Conservation (phyloP, 2,329 filamentous ascomycete genomes). For the Ophiostoma australiae region DNA sequence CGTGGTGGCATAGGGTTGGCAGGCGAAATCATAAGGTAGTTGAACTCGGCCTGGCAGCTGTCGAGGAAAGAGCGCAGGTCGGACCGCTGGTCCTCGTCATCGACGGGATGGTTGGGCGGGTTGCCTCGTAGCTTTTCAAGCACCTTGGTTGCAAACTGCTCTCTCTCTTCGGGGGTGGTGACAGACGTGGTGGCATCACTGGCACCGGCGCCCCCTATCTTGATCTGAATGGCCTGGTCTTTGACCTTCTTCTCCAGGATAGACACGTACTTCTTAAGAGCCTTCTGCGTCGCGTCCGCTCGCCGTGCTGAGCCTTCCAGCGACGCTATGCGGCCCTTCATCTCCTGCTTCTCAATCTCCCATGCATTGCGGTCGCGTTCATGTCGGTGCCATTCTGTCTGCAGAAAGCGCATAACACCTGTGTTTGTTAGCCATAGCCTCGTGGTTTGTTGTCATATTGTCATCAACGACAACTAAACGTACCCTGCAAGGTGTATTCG, state of each 20-base stretch:
- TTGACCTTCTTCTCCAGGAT: constrained; percentile 86
- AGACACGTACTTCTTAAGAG: constrained; percentile 81
- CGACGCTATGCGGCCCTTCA: constrained; percentile 94
- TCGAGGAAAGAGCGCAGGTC: constrained; percentile 59
- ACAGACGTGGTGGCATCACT: constrained; percentile 39
- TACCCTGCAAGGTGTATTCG: constrained; percentile 58
- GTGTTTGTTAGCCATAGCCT: neutral
- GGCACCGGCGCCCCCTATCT: constrained; percentile 35
- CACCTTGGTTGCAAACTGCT: constrained; percentile 46
- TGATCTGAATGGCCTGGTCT: constrained; percentile 70
- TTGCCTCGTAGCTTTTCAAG: constrained; percentile 38
- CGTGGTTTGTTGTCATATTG: neutral
- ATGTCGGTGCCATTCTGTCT: constrained; percentile 98
- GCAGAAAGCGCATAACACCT: constrained; percentile 98
- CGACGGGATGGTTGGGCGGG: constrained; percentile 41
- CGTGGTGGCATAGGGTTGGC: constrained; percentile 62
- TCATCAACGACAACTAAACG: neutral
- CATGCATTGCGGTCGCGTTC: constrained; percentile 96
- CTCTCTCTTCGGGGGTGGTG: constrained; percentile 40
- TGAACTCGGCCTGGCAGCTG: constrained; percentile 61
- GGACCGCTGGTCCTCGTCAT: constrained; percentile 48
- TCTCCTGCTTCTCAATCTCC: constrained; percentile 98
- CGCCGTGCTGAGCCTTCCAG: constrained; percentile 86
- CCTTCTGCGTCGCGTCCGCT: constrained; percentile 81
- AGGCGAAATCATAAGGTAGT: constrained; percentile 63